Conservation (phyloP, 2,329 filamentous ascomycete genomes). For the Falciphora oryzae region DNA sequence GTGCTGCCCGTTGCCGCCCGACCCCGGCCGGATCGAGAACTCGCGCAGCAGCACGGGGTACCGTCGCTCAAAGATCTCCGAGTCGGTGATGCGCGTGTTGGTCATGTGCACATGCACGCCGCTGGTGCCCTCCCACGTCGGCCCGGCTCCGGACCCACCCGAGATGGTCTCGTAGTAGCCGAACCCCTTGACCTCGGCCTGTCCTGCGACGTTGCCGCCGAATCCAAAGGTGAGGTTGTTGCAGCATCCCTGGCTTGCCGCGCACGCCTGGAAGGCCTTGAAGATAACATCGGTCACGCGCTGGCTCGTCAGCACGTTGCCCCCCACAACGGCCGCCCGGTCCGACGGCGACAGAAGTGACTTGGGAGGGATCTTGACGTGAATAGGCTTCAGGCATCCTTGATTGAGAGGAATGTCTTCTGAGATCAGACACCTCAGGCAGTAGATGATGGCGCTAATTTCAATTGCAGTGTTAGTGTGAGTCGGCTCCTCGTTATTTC, state of each 20-base stretch:
- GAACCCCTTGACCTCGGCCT: slow-evolving; percentile 20
- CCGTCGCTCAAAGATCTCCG: slow-evolving; percentile 29
- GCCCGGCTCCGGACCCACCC: slow-evolving; percentile 28
- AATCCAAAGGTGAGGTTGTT: slow-evolving; percentile 29
- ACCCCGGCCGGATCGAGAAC: slow-evolving; percentile 24
- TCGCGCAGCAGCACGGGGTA: slow-evolving; percentile 27
- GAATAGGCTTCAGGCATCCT: slow-evolving; percentile 30
- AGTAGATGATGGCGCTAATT: slow-evolving; percentile 29
- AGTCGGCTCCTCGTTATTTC: background rate
- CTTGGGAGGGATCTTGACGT: slow-evolving; percentile 26
- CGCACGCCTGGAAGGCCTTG: slow-evolving; percentile 21
- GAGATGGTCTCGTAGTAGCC: slow-evolving; percentile 29
- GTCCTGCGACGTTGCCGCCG: slow-evolving; percentile 17
- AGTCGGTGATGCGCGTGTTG: slow-evolving; percentile 27
- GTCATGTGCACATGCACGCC: slow-evolving; percentile 27
- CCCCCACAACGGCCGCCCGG: slow-evolving; percentile 35
- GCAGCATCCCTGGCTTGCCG: slow-evolving; percentile 26
- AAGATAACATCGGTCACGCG: slow-evolving; percentile 29
- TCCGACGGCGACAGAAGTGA: slow-evolving; percentile 27
- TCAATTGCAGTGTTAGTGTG: background rate
- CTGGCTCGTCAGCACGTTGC: slow-evolving; percentile 23
- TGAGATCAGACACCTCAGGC: slow-evolving; percentile 29
- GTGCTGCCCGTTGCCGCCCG: slow-evolving; percentile 25
- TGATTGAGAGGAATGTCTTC: slow-evolving; percentile 33
- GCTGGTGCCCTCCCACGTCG: slow-evolving; percentile 23